Conservation (phyloP, 352 stramenopile genomes). For the Pythium folliculosum region DNA sequence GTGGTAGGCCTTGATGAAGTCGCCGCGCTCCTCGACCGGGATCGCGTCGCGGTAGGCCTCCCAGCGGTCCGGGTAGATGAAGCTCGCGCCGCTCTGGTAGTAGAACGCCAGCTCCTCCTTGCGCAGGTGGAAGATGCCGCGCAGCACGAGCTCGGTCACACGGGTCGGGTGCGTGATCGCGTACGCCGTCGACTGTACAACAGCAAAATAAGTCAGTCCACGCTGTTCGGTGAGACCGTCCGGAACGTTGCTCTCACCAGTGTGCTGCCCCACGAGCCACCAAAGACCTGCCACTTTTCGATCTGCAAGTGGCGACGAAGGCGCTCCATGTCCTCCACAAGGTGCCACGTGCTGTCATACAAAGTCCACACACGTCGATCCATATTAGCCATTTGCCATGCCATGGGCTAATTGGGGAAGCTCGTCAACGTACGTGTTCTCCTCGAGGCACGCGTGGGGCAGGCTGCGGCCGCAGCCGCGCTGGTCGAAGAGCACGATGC, state of each 20-base stretch:
- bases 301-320: slow-evolving; percentile 85
- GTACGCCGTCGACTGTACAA: slow-evolving; percentile 85
- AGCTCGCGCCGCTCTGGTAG: slow-evolving; percentile 88
- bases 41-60: slow-evolving; percentile 89
- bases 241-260: slow-evolving; percentile 42
- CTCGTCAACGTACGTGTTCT: slow-evolving; percentile 73
- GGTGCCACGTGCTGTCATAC: slow-evolving; percentile 68
- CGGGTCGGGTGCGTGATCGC: slow-evolving; percentile 82
- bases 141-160: slow-evolving; percentile 89
- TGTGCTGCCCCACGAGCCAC: slow-evolving; percentile 94
- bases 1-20: slow-evolving; percentile 88
- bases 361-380: background rate
- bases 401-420: background rate
- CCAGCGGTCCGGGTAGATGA: slow-evolving; percentile 91
- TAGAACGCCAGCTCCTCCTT: slow-evolving; percentile 93
- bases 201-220: background rate
- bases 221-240: background rate
- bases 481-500: slow-evolving; percentile 94
- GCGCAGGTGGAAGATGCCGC: slow-evolving; percentile 92
- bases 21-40: slow-evolving; percentile 77
- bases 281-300: slow-evolving; percentile 93
- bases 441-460: slow-evolving; percentile 82
- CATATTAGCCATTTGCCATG: too few relatives aligned
- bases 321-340: slow-evolving; percentile 94
- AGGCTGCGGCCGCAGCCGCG: slow-evolving; percentile 88